Evolutionary conservation across 257 asterid genomes (phyloP), one percentile per base, ranked within the genome.

Genomic region (Nicotiana knightiana): DNA sequence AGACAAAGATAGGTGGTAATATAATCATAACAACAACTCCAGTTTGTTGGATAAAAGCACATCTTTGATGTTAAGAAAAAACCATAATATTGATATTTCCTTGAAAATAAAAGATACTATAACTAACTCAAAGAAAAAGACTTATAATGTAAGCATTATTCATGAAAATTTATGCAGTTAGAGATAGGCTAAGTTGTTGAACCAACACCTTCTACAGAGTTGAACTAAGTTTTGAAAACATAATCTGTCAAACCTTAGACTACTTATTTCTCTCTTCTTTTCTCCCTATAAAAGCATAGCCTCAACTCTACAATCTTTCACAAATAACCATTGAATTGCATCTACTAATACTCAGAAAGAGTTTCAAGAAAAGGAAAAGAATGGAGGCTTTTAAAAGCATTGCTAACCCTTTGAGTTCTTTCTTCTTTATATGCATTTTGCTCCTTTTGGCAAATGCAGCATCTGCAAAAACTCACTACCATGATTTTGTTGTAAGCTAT

Each of bases 401-500:
- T 26, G 46, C 82, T 48, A 83, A 79, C 37, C 57, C 77, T 9
- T 37, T 79, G 17, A 73, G 85, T 58, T 30, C 85, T 32, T 68
- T 90, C 85, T 67, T 82, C 28, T 48, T 89, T 64, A 75, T 85
- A n/a, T 84, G 84, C 62, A 21, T 91, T 37, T 70, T 85, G 61
- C 83, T 89, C 77, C 83, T 90, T 30, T 80, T 77, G 17, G 87
- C 89, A 21, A 79, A 86, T 87, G 86, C 89, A 76, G 18, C 86
- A 24, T 83, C 85, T 13, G 97, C 93, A 0, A 90, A 89, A 91
- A 82, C 82, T 35, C 94, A 91, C 66, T 64, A 84, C 85, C 97
- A 92, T 81, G 87, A 88, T 39, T 93, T 95, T 84, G 90, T 90
- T 21, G 98, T 94, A 88, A 65, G 97, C 82, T 16, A 5, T 33